These are phyloP conservation scores for Aspergillus udagawae DNA, from an alignment of 2,329 filamentous ascomycete genomes.

Conservation along the genomic window DNA sequence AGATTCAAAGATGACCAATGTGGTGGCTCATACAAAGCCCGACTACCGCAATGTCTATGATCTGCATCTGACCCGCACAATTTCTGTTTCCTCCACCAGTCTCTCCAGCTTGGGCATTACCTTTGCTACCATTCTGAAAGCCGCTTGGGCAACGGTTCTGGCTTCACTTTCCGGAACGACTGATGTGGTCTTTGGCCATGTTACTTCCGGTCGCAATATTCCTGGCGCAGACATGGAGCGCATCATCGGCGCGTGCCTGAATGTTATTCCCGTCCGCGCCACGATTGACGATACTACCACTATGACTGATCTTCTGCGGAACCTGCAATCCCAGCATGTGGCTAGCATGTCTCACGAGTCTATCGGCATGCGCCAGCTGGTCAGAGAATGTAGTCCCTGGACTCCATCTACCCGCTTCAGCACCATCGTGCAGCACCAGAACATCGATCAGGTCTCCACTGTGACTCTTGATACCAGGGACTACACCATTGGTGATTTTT, in stretches of 20 bases:
- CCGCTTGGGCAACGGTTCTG: slow-evolving; percentile 56
- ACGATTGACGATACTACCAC: slow-evolving; percentile 11
- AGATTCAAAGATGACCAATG: neutral
- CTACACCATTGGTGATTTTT: neutral
- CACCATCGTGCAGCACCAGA: slow-evolving; percentile 51
- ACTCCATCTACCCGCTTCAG: slow-evolving; percentile 52
- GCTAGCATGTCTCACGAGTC: slow-evolving; percentile 48
- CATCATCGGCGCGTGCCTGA: slow-evolving; percentile 18
- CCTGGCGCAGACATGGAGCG: slow-evolving; percentile 29
- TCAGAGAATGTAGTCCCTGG: slow-evolving; percentile 53
- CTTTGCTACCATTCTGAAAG: slow-evolving; percentile 47
- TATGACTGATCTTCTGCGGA: slow-evolving; percentile 44
- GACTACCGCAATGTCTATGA: neutral
- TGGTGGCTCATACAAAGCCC: neutral
- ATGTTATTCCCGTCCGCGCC: slow-evolving; percentile 19
- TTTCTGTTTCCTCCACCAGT: neutral
- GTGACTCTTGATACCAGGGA: neutral
- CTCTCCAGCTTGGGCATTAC: slow-evolving; percentile 12
- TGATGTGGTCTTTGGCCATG: slow-evolving; percentile 56
- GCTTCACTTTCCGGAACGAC: slow-evolving; percentile 46
- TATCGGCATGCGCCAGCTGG: slow-evolving; percentile 48
- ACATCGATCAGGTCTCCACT: slow-evolving; percentile 13
- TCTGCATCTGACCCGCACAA: neutral
- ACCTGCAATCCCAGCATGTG: slow-evolving; percentile 48
- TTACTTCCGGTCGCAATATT: slow-evolving; percentile 48